A percentile compares a stretch with the other conserved stretches of the same genome.
phyloP scores from a whole-genome alignment of 352 stramenopile genomes.

The Blastocystis sp. region DNA sequence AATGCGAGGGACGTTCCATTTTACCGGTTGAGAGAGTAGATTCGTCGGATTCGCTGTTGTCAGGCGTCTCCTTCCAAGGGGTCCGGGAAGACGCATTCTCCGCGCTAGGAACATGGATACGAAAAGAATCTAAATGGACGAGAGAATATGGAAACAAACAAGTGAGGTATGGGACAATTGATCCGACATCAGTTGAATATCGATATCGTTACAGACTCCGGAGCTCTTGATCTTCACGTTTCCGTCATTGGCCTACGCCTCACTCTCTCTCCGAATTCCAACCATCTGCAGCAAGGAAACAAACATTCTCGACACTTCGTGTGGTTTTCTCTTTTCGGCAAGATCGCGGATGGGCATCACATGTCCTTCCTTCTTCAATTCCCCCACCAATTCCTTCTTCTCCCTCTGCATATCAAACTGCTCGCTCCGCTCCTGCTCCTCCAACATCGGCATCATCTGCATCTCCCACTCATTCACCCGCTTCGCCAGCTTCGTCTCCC shows the following conservation, averaged over 20 bases:
- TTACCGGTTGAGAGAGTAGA: background rate
- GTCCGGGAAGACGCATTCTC: background rate
- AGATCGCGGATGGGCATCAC: background rate
- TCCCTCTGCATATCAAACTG: constrained; percentile 12
- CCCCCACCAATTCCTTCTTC: background rate
- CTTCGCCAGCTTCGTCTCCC: constrained; percentile 23
- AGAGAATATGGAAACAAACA: background rate
- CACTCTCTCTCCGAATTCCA: background rate
- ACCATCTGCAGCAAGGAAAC: constrained; percentile 29
- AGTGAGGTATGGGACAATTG: background rate
- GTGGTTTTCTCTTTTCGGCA: background rate
- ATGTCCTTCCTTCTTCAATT: constrained; percentile 23
- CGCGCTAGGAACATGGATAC: background rate
- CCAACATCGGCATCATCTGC: background rate
- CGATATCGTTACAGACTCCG: background rate
- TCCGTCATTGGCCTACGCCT: constrained; percentile 8
- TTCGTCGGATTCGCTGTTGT: background rate
- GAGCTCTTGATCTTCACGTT: background rate
- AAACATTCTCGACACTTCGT: constrained; percentile 31
- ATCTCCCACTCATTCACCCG: constrained; percentile 25
- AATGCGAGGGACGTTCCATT: background rate
- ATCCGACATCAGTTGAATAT: background rate
- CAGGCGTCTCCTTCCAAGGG: background rate
- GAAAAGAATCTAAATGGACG: background rate
- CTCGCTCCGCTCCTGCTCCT: background rate